phyloP scores from a whole-genome alignment of 1,284 basidiomycete species.

The Vanrija sp. region DNA sequence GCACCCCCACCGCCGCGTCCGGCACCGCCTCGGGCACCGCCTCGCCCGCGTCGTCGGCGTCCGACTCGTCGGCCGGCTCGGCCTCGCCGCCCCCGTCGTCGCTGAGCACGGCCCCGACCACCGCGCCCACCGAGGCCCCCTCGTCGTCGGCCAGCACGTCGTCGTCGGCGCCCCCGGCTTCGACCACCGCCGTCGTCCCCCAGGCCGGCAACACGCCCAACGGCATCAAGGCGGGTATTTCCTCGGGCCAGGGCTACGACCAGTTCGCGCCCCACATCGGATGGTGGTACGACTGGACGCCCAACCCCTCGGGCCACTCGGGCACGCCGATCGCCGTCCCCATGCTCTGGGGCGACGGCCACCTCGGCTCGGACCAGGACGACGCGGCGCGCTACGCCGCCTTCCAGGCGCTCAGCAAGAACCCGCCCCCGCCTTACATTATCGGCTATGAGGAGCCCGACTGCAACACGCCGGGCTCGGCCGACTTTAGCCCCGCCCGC shows the following conservation, averaged over 20 bases:
- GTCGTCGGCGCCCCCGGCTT: slow-evolving; percentile 1
- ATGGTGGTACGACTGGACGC: slow-evolving; percentile 42
- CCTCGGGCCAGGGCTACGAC: slow-evolving; percentile 31
- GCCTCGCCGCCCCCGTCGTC: too few species aligned
- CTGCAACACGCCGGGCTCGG: slow-evolving; percentile 29
- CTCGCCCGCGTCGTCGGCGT: too few species aligned
- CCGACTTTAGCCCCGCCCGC: slow-evolving; percentile 8
- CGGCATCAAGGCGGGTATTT: slow-evolving; percentile 46
- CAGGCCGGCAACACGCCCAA: slow-evolving; percentile 27
- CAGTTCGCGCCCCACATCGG: slow-evolving; percentile 31
- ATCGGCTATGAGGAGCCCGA: slow-evolving; percentile 50
- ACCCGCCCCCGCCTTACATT: slow-evolving; percentile 24
- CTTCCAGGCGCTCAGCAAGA: slow-evolving; percentile 31
- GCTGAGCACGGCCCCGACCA: not conserved
- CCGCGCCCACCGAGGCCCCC: slow-evolving; percentile 6
- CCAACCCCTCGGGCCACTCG: slow-evolving; percentile 1
- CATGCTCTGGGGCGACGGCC: slow-evolving; percentile 48
- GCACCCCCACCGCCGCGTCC: too few species aligned
- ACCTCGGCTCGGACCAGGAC: slow-evolving; percentile 19
- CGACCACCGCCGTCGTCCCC: slow-evolving; percentile 7
- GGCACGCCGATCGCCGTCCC: slow-evolving; percentile 29
- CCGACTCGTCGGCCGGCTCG: too few species aligned
- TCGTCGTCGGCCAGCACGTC: slow-evolving; percentile 9
- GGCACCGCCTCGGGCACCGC: too few species aligned
- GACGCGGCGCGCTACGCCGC: slow-evolving; percentile 36